Conservation (phyloP, 2,329 filamentous ascomycete species). For the Scedosporium minutisporum region DNA sequence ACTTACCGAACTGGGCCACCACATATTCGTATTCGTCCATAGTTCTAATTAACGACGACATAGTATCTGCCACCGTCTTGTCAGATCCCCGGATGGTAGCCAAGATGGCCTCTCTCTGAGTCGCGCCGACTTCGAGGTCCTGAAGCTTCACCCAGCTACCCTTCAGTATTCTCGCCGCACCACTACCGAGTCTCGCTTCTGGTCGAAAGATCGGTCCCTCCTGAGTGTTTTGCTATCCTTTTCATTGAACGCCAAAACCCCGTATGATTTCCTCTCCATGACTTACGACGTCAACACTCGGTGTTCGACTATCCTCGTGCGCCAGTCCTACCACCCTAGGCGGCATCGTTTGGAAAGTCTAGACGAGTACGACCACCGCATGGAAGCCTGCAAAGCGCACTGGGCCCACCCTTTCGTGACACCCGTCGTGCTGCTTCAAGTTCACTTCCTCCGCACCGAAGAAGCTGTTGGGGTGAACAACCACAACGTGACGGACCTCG, state of each 20-base stretch:
- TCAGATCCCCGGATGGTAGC: constrained; percentile 19
- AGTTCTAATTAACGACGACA: too few species aligned
- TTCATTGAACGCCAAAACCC: constrained; percentile 31
- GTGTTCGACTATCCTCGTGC: constrained; percentile 29
- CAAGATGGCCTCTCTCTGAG: constrained; percentile 27
- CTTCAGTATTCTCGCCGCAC: constrained; percentile 27
- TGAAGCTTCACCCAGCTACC: constrained; percentile 28
- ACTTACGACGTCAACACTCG: constrained; percentile 29
- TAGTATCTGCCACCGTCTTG: constrained; percentile 27
- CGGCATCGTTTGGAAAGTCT: constrained; percentile 28
- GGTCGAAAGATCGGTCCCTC: constrained; percentile 26
- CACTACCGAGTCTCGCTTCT: constrained; percentile 29
- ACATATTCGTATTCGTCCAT: not conserved
- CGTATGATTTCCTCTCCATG: constrained; percentile 38
- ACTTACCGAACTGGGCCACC: not conserved
- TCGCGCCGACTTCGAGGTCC: constrained; percentile 21
- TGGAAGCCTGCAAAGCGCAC: constrained; percentile 32
- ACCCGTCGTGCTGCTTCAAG: constrained; percentile 35
- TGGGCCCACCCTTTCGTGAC: constrained; percentile 37
- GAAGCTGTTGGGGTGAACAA: constrained; percentile 34
- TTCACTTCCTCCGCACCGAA: constrained; percentile 34
- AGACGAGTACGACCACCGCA: constrained; percentile 34
- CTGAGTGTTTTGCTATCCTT: constrained; percentile 34
- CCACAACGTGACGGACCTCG: constrained; percentile 28
- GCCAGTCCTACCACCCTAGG: constrained; percentile 32